Conservation (phyloP, 495 filamentous ascomycete species). For the Hypoxylon perforatum region DNA sequence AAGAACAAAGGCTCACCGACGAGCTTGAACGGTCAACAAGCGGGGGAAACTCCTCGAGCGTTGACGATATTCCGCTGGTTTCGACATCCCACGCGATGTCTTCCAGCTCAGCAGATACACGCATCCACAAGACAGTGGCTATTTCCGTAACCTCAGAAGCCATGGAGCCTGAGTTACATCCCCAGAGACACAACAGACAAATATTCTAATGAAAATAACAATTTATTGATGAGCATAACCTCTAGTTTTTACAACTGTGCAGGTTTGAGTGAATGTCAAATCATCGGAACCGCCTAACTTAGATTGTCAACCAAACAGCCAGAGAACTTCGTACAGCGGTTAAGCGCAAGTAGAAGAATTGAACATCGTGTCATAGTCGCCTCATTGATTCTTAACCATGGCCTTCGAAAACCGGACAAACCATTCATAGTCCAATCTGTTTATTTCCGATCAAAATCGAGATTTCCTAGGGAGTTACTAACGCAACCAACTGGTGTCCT, state of each 20-base stretch:
- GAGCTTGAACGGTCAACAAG: constrained; percentile 20
- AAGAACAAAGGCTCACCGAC: constrained; percentile 21
- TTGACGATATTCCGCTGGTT: constrained; percentile 39
- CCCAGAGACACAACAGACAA: not conserved
- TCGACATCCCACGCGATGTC: constrained; percentile 9
- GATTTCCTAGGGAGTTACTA: not conserved
- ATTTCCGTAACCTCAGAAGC: constrained; percentile 28
- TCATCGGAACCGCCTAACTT: too few species aligned
- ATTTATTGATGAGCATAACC: constrained; percentile 3
- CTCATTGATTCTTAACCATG: too few species aligned
- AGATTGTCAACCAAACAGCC: too few species aligned
- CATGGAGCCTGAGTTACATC: constrained; percentile 2
- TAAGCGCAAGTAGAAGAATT: too few species aligned
- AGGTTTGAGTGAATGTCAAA: too few species aligned
- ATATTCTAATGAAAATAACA: constrained; percentile 20
- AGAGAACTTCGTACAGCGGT: too few species aligned
- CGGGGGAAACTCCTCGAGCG: constrained; percentile 35
- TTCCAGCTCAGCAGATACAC: not conserved
- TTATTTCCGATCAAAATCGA: too few species aligned
- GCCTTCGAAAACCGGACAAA: too few species aligned
- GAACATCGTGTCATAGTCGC: too few species aligned
- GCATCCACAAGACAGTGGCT: constrained; percentile 32
- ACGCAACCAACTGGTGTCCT: not conserved
- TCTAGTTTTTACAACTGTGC: not conserved
- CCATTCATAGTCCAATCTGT: too few species aligned